These are phyloP conservation scores for Podospora tetraspora DNA, from an alignment of 495 filamentous ascomycete species.

Conservation along the genomic window DNA sequence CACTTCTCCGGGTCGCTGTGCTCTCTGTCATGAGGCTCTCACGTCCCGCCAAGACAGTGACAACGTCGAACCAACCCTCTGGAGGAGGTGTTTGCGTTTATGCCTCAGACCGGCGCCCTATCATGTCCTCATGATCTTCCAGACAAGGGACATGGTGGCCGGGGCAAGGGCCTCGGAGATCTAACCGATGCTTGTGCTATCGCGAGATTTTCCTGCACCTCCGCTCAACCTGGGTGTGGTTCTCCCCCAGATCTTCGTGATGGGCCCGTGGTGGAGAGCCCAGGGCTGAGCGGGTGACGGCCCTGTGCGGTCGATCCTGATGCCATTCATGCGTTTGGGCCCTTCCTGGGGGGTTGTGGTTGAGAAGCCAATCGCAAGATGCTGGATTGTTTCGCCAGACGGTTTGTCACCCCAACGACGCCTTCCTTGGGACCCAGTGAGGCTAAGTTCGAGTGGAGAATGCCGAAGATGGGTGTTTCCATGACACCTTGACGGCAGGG, in stretches of 20 bases:
- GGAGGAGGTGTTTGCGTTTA: neutral
- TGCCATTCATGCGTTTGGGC: neutral
- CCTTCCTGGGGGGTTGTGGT: neutral
- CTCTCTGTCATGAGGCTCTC: neutral
- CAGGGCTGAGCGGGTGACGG: neutral
- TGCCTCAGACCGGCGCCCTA: neutral
- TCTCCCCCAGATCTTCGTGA: slow-evolving; percentile 8
- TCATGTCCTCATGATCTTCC: neutral
- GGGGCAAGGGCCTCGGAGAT: neutral
- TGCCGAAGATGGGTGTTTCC: neutral
- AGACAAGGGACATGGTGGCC: neutral
- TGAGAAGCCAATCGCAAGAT: neutral
- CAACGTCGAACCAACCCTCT: neutral
- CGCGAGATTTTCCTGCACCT: neutral
- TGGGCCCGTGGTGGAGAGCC: neutral
- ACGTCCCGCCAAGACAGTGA: neutral
- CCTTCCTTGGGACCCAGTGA: neutral
- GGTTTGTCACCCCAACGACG: neutral
- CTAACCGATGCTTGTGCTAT: neutral
- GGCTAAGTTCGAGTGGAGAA: neutral
- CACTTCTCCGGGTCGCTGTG: neutral
- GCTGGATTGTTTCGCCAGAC: neutral
- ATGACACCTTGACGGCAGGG: neutral
- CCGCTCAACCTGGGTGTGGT: neutral
- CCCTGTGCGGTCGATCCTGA: neutral